Conservation (phyloP, 176 grass and related monocot species). For the Musa schizocarpa region DNA sequence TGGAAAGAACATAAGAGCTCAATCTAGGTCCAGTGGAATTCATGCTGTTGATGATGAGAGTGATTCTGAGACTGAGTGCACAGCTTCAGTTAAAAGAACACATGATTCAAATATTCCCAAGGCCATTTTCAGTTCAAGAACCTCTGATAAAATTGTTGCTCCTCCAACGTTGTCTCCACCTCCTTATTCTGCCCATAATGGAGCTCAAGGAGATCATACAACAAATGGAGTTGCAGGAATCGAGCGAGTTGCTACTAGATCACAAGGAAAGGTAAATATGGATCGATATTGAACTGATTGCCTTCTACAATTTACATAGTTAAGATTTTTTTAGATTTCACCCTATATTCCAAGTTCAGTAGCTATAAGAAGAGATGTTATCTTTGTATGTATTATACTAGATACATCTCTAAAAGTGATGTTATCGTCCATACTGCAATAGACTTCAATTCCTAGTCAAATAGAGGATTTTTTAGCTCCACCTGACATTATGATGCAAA, state of each 20-base stretch:
- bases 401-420: too few species aligned
- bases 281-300: not conserved
- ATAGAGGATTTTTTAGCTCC: too few species aligned
- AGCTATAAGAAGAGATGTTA: too few species aligned
- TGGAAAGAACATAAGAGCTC: conserved; percentile 16
- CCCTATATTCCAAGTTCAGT: not conserved
- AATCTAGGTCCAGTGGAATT: conserved; percentile 28
- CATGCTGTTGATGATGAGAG: conserved; percentile 36
- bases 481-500: too few species aligned
- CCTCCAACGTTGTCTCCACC: conserved; percentile 15
- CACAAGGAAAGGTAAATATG: conserved; percentile 40
- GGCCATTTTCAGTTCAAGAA: conserved; percentile 16
- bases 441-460: too few species aligned
- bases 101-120: not conserved
- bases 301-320: not conserved
- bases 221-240: conserved; percentile 32
- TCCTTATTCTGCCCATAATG: not conserved
- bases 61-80: conserved; percentile 39
- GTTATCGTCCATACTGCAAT: too few species aligned
- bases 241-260: conserved; percentile 27
- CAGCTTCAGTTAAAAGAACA: not conserved
- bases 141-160: conserved; percentile 22
- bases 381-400: too few species aligned
- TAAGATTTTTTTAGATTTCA: not conserved
- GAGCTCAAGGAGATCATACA: not conserved